Base-by-base conservation (phyloP, 2,329 filamentous ascomycete genomes). In the Sclerotinia minor region DNA sequence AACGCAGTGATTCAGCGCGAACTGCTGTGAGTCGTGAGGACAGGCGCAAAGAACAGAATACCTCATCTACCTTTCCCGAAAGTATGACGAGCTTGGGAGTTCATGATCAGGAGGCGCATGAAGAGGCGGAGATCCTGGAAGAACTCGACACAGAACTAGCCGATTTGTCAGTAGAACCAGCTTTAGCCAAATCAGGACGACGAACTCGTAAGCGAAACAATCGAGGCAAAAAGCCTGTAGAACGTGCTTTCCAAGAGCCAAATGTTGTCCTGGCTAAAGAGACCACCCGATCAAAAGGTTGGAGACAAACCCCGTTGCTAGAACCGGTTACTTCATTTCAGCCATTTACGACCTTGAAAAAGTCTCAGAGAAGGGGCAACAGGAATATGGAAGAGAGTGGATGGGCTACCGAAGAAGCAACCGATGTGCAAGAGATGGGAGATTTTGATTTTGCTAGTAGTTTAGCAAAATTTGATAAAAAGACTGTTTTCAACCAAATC, bases 361-460 rank as follows among this genome's bases (percentile, higher is more conserved):
- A 78, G 78, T 79, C 81, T 73, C 82, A 81, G 77, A 67, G 81
- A 78, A 72, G 78, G 77, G 57, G 69, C 7, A 57, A 81, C 79
- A 72, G 17, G 41, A 69, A 78, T 77, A 77, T 75, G 45, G 80
- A 82, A 69, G 85, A 92, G 54, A 96, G 92, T 77, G 94, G 92
- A 4, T 98, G 94, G 94, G 93, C 92, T 5, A 97, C 94, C 0
- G 95, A 97, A 76, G 94, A 98, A 75, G 94, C 94, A 29, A 97
- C 92, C 0, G 95, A 98, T 76, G 92, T 95, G 29, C 92, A 94
- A 79, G 94, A 96, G 76, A 86, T 95, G 83, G 92, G 91, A 15
- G 95, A 98, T 70, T 98, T 98, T 74, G 94, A 98, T 78, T 98
- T 98, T 75, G 89, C 92, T 74, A 89, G 88, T 66, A 93, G 93